Conservation (phyloP, 2,329 filamentous ascomycete species). For the Colletotrichum cuscutae region DNA sequence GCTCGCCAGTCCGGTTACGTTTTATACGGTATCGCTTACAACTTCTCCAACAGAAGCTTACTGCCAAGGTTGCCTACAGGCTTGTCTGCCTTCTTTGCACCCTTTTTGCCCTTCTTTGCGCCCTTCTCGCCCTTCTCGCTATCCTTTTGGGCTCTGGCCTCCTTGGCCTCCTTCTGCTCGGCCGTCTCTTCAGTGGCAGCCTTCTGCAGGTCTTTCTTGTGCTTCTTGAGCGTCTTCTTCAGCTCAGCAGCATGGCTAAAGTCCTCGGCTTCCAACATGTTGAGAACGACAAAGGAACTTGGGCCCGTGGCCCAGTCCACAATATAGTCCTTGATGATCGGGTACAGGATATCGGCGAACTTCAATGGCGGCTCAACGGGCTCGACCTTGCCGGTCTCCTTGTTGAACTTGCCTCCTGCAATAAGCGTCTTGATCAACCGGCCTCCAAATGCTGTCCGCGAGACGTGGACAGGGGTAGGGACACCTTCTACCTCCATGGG, state of each 20-base stretch:
- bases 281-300: constrained; percentile 87
- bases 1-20: constrained; percentile 19
- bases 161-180: constrained; percentile 62
- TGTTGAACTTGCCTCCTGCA: constrained; percentile 88
- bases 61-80: constrained; percentile 71
- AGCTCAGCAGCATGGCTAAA: constrained; percentile 76
- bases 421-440: constrained; percentile 93
- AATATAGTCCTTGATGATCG: constrained; percentile 78
- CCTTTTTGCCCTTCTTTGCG: constrained; percentile 55
- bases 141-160: constrained; percentile 57
- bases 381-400: constrained; percentile 74
- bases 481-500: constrained; percentile 51
- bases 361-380: constrained; percentile 79
- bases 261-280: constrained; percentile 78
- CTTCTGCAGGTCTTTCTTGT: constrained; percentile 76
- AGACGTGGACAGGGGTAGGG: constrained; percentile 59
- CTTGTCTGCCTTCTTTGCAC: constrained; percentile 52
- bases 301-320: constrained; percentile 87
- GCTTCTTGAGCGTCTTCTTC: constrained; percentile 76
- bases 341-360: constrained; percentile 86
- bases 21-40: constrained; percentile 44
- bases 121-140: constrained; percentile 49
- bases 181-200: constrained; percentile 70
- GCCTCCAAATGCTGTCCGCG: constrained; percentile 71
- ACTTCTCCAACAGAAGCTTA: constrained; percentile 68